These are phyloP conservation scores for Nigrograna mackinnonii DNA, from an alignment of 2,329 filamentous ascomycete genomes.

Conservation along the genomic window DNA sequence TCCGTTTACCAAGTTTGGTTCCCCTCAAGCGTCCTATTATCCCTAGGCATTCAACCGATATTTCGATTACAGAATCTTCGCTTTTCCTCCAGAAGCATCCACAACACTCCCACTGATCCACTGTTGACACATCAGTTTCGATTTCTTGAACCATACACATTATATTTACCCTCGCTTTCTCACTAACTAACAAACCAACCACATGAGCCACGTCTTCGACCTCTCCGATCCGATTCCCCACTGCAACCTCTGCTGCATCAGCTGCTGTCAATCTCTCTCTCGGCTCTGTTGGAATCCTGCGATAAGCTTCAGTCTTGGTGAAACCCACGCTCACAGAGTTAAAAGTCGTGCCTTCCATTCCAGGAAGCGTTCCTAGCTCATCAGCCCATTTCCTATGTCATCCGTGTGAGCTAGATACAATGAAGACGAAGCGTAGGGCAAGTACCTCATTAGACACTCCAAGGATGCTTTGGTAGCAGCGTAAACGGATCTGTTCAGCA, in stretches of 20 bases:
- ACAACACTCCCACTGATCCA: conserved; percentile 43
- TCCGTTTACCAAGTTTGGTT: too few relatives aligned
- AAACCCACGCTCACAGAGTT: conserved; percentile 27
- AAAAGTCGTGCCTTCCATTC: conserved; percentile 27
- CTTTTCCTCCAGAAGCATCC: conserved; percentile 26
- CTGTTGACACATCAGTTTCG: conserved; percentile 10
- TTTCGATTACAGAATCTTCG: conserved; percentile 20
- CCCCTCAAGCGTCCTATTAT: too few relatives aligned
- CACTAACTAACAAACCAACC: conserved; percentile 54
- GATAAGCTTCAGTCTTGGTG: conserved; percentile 22
- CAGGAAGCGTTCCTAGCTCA: conserved; percentile 17
- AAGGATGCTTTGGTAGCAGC: conserved; percentile 19
- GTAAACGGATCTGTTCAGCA: conserved; percentile 18
- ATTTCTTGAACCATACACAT: not conserved
- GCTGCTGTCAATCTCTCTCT: conserved; percentile 13
- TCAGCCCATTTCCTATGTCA: conserved; percentile 17
- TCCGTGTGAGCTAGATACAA: not conserved
- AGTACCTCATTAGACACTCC: conserved; percentile 20
- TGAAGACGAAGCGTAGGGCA: not conserved
- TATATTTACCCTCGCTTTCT: conserved; percentile 19
- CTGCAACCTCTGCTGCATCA: conserved; percentile 16
- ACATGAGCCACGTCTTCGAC: conserved; percentile 66
- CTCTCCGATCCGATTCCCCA: conserved; percentile 19
- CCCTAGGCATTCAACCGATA: too few relatives aligned
- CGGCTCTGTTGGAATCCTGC: conserved; percentile 12